Percentiles rank a stretch among this genome's conserved stretches.
These are phyloP conservation scores for Yamadazyma olivae DNA, from an alignment of 805 yeast genomes.

Conservation along the genomic window DNA sequence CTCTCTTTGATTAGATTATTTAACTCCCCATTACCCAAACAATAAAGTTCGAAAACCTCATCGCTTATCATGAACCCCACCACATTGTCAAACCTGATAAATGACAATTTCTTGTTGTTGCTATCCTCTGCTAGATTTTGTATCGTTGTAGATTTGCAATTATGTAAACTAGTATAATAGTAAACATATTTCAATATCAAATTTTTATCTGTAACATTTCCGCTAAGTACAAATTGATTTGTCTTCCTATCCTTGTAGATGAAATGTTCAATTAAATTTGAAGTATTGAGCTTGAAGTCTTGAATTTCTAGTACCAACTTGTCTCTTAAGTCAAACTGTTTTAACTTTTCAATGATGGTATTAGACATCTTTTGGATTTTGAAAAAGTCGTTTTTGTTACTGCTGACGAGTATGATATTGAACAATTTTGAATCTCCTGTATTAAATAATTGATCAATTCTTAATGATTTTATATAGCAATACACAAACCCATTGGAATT, in stretches of 20 bases:
- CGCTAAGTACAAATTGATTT: constrained; percentile 60
- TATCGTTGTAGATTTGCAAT: constrained; percentile 16
- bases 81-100: constrained; percentile 22
- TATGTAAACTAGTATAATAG: constrained; percentile 27
- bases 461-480: constrained; percentile 58
- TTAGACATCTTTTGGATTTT: constrained; percentile 63
- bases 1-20: constrained; percentile 60
- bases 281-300: constrained; percentile 2
- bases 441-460: constrained; percentile 16
- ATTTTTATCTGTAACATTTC: constrained; percentile 15
- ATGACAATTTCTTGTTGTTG: constrained; percentile 42
- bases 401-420: constrained; percentile 52
- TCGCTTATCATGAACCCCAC: constrained; percentile 40
- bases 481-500: constrained; percentile 86
- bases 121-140: constrained; percentile 17
- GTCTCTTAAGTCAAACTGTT: constrained; percentile 17
- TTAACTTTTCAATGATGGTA: constrained; percentile 40
- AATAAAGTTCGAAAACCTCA: constrained; percentile 32
- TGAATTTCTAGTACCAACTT: constrained; percentile 23
- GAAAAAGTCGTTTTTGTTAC: constrained; percentile 76
- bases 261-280: constrained; percentile 61
- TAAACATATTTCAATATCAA: constrained; percentile 36
- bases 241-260: constrained; percentile 68
- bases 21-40: constrained; percentile 46
- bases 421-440: constrained; percentile 18